A percentile compares a stretch with the other conserved stretches of the same genome.
Evolutionary conservation across 2,329 filamentous ascomycete species (phyloP).

Genomic region (Colletotrichum sidae): DNA sequence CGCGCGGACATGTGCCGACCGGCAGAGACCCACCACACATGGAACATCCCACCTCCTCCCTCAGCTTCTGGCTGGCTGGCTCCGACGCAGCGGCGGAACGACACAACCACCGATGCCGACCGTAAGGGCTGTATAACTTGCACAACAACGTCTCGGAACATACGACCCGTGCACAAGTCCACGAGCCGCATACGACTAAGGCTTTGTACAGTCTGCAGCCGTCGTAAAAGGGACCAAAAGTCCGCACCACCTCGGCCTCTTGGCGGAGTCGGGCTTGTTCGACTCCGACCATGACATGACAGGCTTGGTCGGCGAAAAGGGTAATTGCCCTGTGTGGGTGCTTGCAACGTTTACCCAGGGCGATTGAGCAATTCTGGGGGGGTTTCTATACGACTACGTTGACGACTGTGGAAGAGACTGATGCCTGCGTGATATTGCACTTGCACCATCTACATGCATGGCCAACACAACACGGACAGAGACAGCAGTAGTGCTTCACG

Average conservation of each 20-base stretch:
- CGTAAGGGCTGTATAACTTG: slow-evolving; percentile 11
- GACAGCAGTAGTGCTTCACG: no score
- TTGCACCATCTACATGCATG: no score
- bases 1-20: slow-evolving; percentile 10
- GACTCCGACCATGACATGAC: background rate
- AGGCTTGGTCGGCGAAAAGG: no score
- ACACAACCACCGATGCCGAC: no score
- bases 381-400: no score
- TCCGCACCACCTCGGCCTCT: background rate
- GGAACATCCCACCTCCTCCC: background rate
- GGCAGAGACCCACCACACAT: slow-evolving; percentile 4
- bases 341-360: background rate
- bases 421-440: no score
- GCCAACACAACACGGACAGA: no score
- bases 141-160: slow-evolving; percentile 2
- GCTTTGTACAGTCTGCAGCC: slow-evolving; percentile 29
- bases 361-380: background rate
- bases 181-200: slow-evolving; percentile 23
- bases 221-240: slow-evolving; percentile 19
- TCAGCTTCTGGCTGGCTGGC: no score
- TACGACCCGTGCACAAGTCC: slow-evolving; percentile 11
- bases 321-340: no score
- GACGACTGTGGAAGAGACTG: no score
- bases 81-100: no score
- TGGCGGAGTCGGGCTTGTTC: background rate